Base-by-base conservation (phyloP, 106 monocot species). In the Phalaenopsis equestris region DNA sequence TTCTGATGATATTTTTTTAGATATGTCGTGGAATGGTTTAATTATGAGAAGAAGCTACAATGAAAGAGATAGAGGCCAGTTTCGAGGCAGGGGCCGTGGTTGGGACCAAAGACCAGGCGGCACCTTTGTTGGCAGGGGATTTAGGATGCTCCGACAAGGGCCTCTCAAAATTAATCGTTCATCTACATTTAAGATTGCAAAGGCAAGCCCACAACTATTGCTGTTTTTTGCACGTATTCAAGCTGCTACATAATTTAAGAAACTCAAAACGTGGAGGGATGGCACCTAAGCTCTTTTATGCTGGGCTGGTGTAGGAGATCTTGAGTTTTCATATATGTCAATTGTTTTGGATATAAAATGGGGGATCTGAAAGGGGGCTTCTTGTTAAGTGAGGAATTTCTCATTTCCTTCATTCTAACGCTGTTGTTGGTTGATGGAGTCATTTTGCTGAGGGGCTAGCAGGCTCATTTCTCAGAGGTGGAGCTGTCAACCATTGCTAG, bases 171-270 rank as follows among this genome's bases (percentile, higher is more conserved):
- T 90, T 82, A 89, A 67, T 72, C 92, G 84, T 19, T 79, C 90
- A 68, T 85, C 92, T 68, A 65, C 94, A 75, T 92, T 84, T 75
- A 92, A 86, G 81, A 92, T 94, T 87, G 89, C 94, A 58, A 92
- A 98, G 97, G 97, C 97, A 98, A 98, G 97, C 88, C 48, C 82
- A 80, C 87, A 83, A 87, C 39, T 55, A 83, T 90, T 64, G 79
- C 77, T 73, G 41, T 87, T 91, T 91, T 91, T 84, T 87, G 77
- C 79, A 87, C 83, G 79, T 86, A 43, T 75, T 73, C 73, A 73
- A 73, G 73, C 14, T 6, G 41, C 41, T 42, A 73, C 73, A 73
- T 73, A 42, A 17, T 73, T 18, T 42, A 73, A 75, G 75, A 73
- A 73, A 73, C 42, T 73, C 73, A 42, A 42, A 73, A 73, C 41